Base-by-base conservation (phyloP, 2,329 filamentous ascomycete genomes). In the Coniella vitis region DNA sequence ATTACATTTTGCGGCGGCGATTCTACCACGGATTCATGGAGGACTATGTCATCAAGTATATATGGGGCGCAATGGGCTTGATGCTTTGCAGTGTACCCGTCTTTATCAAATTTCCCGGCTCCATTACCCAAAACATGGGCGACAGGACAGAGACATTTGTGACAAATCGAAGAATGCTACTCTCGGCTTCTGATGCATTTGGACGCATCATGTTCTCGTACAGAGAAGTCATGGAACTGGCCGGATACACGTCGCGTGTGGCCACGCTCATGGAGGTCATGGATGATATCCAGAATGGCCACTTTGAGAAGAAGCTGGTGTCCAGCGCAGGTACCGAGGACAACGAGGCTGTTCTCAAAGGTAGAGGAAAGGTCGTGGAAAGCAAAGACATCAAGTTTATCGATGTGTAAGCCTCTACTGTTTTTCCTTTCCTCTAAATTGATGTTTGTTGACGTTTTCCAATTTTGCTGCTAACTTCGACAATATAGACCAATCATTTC, bases 21-120 rank as follows among this genome's bases (percentile, higher is more conserved):
- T 87, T 98, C 65, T 97, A 97, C 66, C 91, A 98, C 65, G 91
- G 90, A n/a, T 85, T 98, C 61, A 96, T 97, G 91, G 93, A 98
- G 65, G 93, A 98, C 66, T 98, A 96, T 67, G 89, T 97, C 50
- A 95, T 98, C 68, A 98, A 98, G 68, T 98, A 98, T 65, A 93
- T 97, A 69, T 98, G 93, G 93, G 93, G 93, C 36, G 91, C 93
- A 2, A 68, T 98, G 38, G 93, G 93, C 1, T 76, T 98, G 55
- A 68, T 95, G 55, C 81, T 98, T 9, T 98, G 93, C 73, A 94
- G 89, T 65, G 83, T 95, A 0, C 93, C 93, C 0, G 91, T 97
- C 2, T 98, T 98, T 66, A 87, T 98, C 74, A 91, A 91, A 66
- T 78, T 96, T 16, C 90, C 90, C 0, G 87, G 86, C 1, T 75